Percentiles rank a stretch among this genome's conserved stretches.
Conservation (phyloP, 306 rosid species). For the Pyrus communis region DNA sequence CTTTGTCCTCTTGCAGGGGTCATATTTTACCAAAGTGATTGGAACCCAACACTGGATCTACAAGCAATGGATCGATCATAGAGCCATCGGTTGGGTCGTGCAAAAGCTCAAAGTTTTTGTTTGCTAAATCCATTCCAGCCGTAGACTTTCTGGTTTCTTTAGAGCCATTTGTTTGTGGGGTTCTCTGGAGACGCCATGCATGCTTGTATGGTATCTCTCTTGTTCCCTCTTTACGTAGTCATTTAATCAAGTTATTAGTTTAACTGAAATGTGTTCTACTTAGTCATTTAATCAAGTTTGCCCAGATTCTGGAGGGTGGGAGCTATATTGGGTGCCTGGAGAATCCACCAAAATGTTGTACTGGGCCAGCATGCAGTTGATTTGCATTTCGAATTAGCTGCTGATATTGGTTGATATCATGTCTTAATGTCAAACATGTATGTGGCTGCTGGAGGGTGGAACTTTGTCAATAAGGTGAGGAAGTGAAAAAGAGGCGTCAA, state of each 20-base stretch:
- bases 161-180: too few relatives aligned
- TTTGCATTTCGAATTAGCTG: slow-evolving; percentile 16
- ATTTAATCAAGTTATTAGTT: background rate
- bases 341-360: slow-evolving; percentile 23
- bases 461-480: slow-evolving; percentile 26
- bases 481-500: slow-evolving; percentile 33
- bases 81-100: slow-evolving; percentile 99
- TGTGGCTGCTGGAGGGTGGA: slow-evolving; percentile 46
- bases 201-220: too few relatives aligned
- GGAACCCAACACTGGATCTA: slow-evolving; percentile 94
- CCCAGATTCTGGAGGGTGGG: slow-evolving; percentile 42
- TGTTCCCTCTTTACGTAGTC: too few relatives aligned
- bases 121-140: background rate
- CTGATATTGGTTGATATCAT: slow-evolving; percentile 26
- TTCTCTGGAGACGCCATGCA: too few relatives aligned
- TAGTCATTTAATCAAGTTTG: slow-evolving; percentile 3
- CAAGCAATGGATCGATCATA: slow-evolving; percentile 75
- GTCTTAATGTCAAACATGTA: slow-evolving; percentile 32
- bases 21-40: slow-evolving; percentile 96
- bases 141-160: background rate
- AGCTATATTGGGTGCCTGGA: slow-evolving; percentile 34
- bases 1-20: slow-evolving; percentile 42
- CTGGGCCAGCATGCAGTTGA: slow-evolving; percentile 32
- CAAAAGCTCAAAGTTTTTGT: slow-evolving; percentile 77
- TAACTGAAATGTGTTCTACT: too few relatives aligned